These are phyloP conservation scores for Nannizziopsis barbatae DNA, from an alignment of 2,329 filamentous ascomycete genomes.

Conservation along the genomic window DNA sequence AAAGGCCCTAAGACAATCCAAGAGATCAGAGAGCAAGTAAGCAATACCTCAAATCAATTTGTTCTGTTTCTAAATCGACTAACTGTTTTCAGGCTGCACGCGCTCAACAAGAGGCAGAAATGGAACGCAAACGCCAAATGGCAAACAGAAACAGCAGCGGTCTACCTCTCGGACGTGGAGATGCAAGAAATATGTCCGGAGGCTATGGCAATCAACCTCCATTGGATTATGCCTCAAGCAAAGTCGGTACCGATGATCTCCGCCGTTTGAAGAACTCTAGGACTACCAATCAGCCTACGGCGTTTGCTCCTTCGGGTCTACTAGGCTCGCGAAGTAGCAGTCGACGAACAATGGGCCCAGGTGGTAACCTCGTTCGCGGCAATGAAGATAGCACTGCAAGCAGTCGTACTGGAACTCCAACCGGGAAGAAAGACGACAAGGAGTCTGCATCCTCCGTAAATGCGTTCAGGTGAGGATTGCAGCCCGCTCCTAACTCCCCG, in stretches of 20 bases:
- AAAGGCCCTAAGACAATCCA: conserved; percentile 96
- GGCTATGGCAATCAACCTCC: conserved; percentile 58
- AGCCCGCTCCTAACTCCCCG: conserved; percentile 6
- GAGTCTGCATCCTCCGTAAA: conserved; percentile 63
- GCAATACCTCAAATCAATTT: conserved; percentile 19
- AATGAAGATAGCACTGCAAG: conserved; percentile 78
- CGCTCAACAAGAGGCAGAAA: conserved; percentile 70
- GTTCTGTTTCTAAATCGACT: not conserved
- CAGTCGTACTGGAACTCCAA: conserved; percentile 78
- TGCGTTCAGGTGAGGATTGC: conserved; percentile 70
- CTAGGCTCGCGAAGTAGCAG: conserved; percentile 86
- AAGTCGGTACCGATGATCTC: conserved; percentile 83
- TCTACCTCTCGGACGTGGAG: conserved; percentile 65
- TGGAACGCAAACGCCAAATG: conserved; percentile 44
- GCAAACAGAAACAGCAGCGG: conserved; percentile 51
- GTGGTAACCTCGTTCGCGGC: conserved; percentile 58
- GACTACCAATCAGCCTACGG: conserved; percentile 51
- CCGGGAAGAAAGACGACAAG: conserved; percentile 48
- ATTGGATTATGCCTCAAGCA: conserved; percentile 60
- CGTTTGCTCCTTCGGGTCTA: conserved; percentile 75
- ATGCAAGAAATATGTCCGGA: conserved; percentile 71
- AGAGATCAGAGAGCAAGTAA: conserved; percentile 72
- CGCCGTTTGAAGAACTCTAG: conserved; percentile 57
- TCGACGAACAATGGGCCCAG: conserved; percentile 57
- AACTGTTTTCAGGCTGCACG: conserved; percentile 47